Base-by-base conservation (phyloP, 2,329 filamentous ascomycete species). In the Periconia digitata region DNA sequence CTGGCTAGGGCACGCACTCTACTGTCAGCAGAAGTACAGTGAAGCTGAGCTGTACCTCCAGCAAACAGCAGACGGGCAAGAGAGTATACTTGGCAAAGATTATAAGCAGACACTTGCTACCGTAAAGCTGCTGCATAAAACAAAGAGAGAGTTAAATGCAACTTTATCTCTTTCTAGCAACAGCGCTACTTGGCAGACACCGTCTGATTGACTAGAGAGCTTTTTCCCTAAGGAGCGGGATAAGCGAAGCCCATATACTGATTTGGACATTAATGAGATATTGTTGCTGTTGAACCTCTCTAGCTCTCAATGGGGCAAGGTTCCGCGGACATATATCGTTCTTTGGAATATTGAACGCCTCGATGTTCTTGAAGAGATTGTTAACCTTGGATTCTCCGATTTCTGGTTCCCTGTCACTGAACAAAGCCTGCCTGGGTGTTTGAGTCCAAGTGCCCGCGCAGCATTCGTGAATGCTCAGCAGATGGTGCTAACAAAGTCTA, bases 381-480 rank as follows among this genome's bases (percentile, higher is more conserved):
- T 51, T 29, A 27, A n/a, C 1, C n/a, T 46, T 8, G 46, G 24
- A 3, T 39, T 46, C 13, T 42, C 34, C 13, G 51, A 51, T 36
- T n/a, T 46, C 13, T 54, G 21, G 34, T 49, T 49, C n/a, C 51
- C 51, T 13, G 46, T 54, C 23, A 44, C 27, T 6, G 13, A 42
- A 3, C 7, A 21, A 13, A 40, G 38, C n/a, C 29, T 54, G 2
- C 51, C 51, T 1, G 4, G 21, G 10, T 29, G 13, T 4, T 29
- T 54, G 18, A 21, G 23, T 6, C 22, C 21, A 3, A 47, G 44
- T 12, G 39, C 36, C 12, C 43, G 45, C 2, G 34, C 42, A 2
- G 21, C 21, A 6, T 59, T 60, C 40, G 44, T 60, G 10, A 24
- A 54, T 17, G 16, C 40, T n/a, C 56, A 62, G 36, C 32, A 45